Conservation (phyloP, 2,329 filamentous ascomycete species). For the Claviceps lovelessii region DNA sequence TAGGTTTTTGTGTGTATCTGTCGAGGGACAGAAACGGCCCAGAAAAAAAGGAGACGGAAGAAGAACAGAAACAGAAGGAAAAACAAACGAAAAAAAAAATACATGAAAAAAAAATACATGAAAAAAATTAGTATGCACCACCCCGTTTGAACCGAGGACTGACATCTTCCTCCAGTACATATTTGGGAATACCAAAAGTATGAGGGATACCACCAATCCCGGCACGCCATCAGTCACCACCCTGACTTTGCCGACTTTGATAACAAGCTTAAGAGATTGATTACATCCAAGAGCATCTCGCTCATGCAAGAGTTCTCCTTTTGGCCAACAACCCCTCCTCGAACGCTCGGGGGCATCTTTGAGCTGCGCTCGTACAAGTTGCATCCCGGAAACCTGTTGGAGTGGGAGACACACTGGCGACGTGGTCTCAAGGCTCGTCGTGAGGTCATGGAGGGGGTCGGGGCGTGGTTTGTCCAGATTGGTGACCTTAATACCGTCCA, state of each 20-base stretch:
- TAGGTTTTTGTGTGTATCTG: slow-evolving; percentile 27
- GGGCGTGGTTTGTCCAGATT: slow-evolving; percentile 97
- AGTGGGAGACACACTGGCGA: slow-evolving; percentile 98
- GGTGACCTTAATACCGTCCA: slow-evolving; percentile 96
- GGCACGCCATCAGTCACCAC: slow-evolving; percentile 70
- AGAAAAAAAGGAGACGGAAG: too few relatives aligned
- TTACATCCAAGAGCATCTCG: slow-evolving; percentile 71
- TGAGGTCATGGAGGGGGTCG: slow-evolving; percentile 96
- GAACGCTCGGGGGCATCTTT: slow-evolving; percentile 80
- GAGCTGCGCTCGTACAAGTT: slow-evolving; percentile 94
- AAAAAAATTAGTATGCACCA: background rate
- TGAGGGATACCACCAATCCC: slow-evolving; percentile 83
- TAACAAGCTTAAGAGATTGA: slow-evolving; percentile 68
- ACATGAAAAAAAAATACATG: background rate
- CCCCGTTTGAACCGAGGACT: background rate
- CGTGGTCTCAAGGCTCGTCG: slow-evolving; percentile 77
- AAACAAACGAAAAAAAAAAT: background rate
- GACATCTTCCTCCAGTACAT: slow-evolving; percentile 51
- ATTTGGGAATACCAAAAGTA: slow-evolving; percentile 99
- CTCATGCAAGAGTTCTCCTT: slow-evolving; percentile 99
- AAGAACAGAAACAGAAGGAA: too few relatives aligned
- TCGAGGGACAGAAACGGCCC: too few relatives aligned
- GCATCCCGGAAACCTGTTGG: slow-evolving; percentile 85
- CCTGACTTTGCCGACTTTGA: slow-evolving; percentile 78
- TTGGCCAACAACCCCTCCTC: slow-evolving; percentile 90